A percentile compares a stretch with the other conserved stretches of the same genome.
Conservation (phyloP, 257 asterid species). For the Rauvolfia tetraphylla region DNA sequence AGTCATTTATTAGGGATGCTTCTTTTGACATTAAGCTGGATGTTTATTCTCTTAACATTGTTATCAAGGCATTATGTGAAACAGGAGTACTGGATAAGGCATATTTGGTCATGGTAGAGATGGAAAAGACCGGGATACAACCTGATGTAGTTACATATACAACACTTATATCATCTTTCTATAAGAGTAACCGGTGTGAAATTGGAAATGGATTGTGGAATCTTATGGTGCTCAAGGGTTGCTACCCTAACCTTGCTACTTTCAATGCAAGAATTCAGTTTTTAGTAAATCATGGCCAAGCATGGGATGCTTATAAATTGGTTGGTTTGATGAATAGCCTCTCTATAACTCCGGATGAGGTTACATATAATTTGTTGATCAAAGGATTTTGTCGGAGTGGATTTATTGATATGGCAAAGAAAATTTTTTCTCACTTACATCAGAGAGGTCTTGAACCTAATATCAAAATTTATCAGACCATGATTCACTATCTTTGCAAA, state of each 20-base stretch:
- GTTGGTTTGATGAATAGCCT: conserved; percentile 43
- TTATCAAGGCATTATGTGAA: conserved; percentile 65
- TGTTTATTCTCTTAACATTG: conserved; percentile 51
- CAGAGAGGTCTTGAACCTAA: conserved; percentile 58
- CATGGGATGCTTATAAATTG: conserved; percentile 72
- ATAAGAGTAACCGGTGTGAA: conserved; percentile 41
- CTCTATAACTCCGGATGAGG: conserved; percentile 52
- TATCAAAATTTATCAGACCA: conserved; percentile 65
- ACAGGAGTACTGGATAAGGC: conserved; percentile 59
- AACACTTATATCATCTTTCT: conserved; percentile 65
- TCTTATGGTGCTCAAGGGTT: conserved; percentile 61
- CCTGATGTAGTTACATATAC: conserved; percentile 85
- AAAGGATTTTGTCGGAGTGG: conserved; percentile 67
- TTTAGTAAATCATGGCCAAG: conserved; percentile 51
- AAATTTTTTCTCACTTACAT: conserved; percentile 50
- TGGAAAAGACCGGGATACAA: conserved; percentile 49
- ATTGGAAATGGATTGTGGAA: conserved; percentile 81
- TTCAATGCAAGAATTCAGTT: conserved; percentile 77
- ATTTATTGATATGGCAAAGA: conserved; percentile 51
- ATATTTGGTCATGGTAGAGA: conserved; percentile 46
- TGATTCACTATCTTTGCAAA: conserved; percentile 63
- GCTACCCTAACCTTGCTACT: conserved; percentile 70
- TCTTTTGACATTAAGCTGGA: conserved; percentile 49
- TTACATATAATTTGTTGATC: conserved; percentile 72
- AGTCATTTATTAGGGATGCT: conserved; percentile 47